Evolutionary conservation across 306 rosid genomes (phyloP), one percentile per base, ranked within the genome.

Genomic region (Rosa lucieae): DNA sequence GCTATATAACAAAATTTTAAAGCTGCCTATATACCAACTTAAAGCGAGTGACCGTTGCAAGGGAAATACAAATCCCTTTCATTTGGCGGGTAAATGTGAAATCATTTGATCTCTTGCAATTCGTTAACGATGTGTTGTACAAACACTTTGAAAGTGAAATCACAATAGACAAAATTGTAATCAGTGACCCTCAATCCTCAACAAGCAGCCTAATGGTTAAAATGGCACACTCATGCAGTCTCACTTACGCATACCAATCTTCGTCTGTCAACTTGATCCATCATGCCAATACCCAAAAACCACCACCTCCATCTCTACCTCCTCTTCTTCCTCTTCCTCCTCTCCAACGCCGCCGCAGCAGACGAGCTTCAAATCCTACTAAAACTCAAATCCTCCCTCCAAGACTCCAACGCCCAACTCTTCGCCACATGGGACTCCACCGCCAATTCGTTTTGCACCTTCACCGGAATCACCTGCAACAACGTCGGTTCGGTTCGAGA

Each of bases 381-480:
- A 5, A 79, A 61, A 63, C 83, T 96, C 20, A 91, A 91, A 80
- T 69, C 93, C 65, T n/a, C 87, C 0, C 81, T 96, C 3, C 26
- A 72, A 0, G 53, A 3, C 0, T 72, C 93, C 17, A 75, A 74
- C 62, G 0, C 87, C 77, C 21, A 51, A 0, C 51, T 79, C 17
- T 85, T 93, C 13, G 5, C 10, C 70, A 74, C 92, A 5, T 96
- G 99, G 99, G 62, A 51, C 9, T 12, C 75, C 71, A 44, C 76
- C 74, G 42, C 80, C 47, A 81, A 0, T 15, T 5, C 88, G 21
- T 3, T 67, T 0, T 90, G 97, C 83, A 67, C 5, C 5, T 96
- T 96, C 82, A 0, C 65, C 9, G 99, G 99, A 39, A 55, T 96
- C 42, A 56, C 82, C 1, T 96, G 99, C 87, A 74, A 87, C 52